phyloP scores from a whole-genome alignment of 441 rosid genomes.

The Croton setiger region DNA sequence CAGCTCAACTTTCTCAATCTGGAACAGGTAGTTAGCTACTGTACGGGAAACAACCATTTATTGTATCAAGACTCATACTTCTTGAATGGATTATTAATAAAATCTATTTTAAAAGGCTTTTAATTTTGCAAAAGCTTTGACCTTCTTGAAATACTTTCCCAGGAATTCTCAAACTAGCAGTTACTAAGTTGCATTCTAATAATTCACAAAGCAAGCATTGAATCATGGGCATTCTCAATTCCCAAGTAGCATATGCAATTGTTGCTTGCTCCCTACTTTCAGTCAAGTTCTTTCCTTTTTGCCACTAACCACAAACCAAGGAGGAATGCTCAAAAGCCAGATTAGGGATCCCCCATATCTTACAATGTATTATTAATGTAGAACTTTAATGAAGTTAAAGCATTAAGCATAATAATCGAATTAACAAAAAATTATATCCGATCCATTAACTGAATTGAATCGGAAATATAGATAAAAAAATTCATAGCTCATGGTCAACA shows the following conservation, averaged over 20 bases:
- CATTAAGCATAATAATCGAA: conserved; percentile 19
- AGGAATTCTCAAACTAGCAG: not conserved
- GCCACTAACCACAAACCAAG: conserved; percentile 10
- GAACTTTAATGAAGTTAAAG: conserved; percentile 7
- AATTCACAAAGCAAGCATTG: not conserved
- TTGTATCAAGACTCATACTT: not conserved
- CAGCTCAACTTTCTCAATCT: not conserved
- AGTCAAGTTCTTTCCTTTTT: not conserved
- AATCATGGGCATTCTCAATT: conserved; percentile 12
- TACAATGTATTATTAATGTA: conserved; percentile 17
- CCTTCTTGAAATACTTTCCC: not conserved
- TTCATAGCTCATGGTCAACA: conserved; percentile 12
- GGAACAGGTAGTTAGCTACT: not conserved
- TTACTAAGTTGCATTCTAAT: not conserved
- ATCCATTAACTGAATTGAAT: conserved; percentile 17
- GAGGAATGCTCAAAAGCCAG: conserved; percentile 23
- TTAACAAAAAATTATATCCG: conserved; percentile 18
- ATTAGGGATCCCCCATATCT: conserved; percentile 44
- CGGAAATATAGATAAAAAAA: conserved; percentile 7
- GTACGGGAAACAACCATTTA: not conserved
- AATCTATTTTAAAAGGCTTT: not conserved
- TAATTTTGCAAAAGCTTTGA: not conserved
- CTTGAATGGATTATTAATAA: not conserved
- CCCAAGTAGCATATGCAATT: conserved; percentile 1
- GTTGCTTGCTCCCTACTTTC: not conserved